Conservation (phyloP, 495 filamentous ascomycete genomes). For the Viridothelium virens region DNA sequence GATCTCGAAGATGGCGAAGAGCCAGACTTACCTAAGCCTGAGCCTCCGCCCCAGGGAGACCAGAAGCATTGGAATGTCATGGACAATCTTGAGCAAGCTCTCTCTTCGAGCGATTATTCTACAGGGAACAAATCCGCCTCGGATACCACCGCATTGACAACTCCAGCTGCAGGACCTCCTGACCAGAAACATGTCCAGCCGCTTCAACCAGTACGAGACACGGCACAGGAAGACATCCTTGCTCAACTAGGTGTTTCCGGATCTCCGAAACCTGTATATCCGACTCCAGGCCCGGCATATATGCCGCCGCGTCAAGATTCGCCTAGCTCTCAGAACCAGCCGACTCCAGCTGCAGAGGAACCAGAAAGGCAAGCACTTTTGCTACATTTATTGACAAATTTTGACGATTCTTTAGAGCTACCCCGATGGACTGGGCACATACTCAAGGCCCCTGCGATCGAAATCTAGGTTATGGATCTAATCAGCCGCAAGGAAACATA, state of each 20-base stretch:
- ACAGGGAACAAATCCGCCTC: not conserved
- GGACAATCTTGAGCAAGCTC: conserved; percentile 32
- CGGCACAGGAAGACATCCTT: conserved; percentile 35
- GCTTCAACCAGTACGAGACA: conserved; percentile 19
- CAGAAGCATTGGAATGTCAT: conserved; percentile 28
- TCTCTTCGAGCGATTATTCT: conserved; percentile 13
- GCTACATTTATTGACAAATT: not conserved
- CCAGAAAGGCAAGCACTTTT: not conserved
- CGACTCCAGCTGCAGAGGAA: not conserved
- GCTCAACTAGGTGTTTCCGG: conserved; percentile 35
- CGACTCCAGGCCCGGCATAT: conserved; percentile 28
- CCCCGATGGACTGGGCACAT: not conserved
- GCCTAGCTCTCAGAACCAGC: not conserved
- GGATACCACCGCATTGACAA: conserved; percentile 2
- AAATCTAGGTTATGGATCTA: not conserved
- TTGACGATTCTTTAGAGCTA: not conserved
- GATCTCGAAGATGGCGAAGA: conserved; percentile 19
- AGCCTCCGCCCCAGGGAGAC: not conserved
- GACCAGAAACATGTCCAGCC: not conserved
- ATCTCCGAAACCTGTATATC: conserved; percentile 32
- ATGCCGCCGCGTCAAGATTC: conserved; percentile 5
- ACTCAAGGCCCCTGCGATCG: not conserved
- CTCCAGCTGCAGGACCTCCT: not conserved
- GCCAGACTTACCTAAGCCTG: not conserved
- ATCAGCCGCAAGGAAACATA: not conserved